Base-by-base conservation (phyloP, 495 filamentous ascomycete genomes). In the Xylaria grammica region DNA sequence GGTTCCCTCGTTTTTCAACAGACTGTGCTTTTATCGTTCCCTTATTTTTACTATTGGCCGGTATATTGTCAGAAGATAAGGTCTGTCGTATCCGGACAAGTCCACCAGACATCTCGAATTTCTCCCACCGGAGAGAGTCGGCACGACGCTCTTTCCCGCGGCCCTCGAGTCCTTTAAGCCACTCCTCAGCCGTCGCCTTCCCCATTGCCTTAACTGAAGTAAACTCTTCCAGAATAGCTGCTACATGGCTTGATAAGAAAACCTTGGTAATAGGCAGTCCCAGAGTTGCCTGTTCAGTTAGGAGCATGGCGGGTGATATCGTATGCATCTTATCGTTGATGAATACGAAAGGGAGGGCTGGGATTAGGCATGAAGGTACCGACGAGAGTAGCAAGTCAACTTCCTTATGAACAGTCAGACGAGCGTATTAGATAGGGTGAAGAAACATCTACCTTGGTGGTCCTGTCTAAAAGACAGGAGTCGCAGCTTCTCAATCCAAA, bases 71-170 rank as follows among this genome's bases (percentile, higher is more conserved):
- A 45, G 24, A 44, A 30, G 34, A 44, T 2, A 55, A 8, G n/a
- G 8, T 11, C 49, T 27, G 60, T 26, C 40, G 60, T 70, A 82
- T 78, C 65, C 70, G 74, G 13, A 44, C 44, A 61, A 83, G 45
- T 20, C 82, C 81, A n/a, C 83, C 80, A 53, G 75, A 73, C 17
- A 74, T 74, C 58, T 89, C 87, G 83, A 87, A 93, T 55, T 84
- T 86, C 70, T 93, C 91, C 86, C 90, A 92, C 29, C 87, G 85
- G 22, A 81, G 76, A 20, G 85, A 78, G 66, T 91, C 86, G 26
- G 78, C 75, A 40, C 83, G 80, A 19, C 78, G 59, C 32, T 85
- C 78, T 62, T 82, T 84, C n/a, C 89, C 87, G 60, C 84, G 81
- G 11, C 65, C 74, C 44, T 83, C 82, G 2, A 93, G 81, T 13